Base-by-base conservation (phyloP, 129 eudicot species). In the Heracleum sosnowskyi region DNA sequence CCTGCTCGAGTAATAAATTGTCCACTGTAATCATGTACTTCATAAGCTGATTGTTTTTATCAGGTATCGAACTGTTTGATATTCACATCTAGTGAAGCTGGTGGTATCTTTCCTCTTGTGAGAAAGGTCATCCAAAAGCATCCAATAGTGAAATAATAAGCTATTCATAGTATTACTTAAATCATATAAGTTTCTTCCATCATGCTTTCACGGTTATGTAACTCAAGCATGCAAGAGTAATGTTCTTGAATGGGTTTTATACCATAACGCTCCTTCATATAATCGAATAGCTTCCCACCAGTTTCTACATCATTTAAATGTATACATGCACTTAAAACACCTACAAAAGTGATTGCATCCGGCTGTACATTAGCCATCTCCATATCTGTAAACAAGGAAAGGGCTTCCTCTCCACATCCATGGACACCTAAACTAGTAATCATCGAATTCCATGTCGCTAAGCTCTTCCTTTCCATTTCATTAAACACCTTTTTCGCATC, bases 341-440 rank as follows among this genome's bases (percentile, higher is more conserved):
- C 91, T 8, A 78, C 83, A 77, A 87, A 87, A 66, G 88, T 87
- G 46, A 87, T 84, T 20, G 82, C 91, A 78, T 84, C 86, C 2
- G 91, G 91, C 77, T 73, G 40, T 12, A 82, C 83, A 31, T 80
- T 78, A 18, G 55, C 82, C 77, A 35, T 68, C 86, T 82, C 81
- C 91, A 87, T 87, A 73, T 82, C 72, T 49, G 46, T 79, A 47
- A 87, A 87, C 33, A 82, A 34, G 16, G 44, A 51, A 37, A 87
- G 76, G 7, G 91, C 91, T 63, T 82, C 84, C 76, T 82, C 84
- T 22, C 86, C 84, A 73, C 75, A 76, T 24, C 86, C 86, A 55
- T 83, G 86, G 24, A 83, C 86, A 1, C 86, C 86, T 41, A 83
- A 75, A 81, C 86, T 83, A 36, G 86, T 73, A 63, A 83, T 83